Conservation (phyloP, 108 stramenopile genomes). For the Tribonema minus region DNA sequence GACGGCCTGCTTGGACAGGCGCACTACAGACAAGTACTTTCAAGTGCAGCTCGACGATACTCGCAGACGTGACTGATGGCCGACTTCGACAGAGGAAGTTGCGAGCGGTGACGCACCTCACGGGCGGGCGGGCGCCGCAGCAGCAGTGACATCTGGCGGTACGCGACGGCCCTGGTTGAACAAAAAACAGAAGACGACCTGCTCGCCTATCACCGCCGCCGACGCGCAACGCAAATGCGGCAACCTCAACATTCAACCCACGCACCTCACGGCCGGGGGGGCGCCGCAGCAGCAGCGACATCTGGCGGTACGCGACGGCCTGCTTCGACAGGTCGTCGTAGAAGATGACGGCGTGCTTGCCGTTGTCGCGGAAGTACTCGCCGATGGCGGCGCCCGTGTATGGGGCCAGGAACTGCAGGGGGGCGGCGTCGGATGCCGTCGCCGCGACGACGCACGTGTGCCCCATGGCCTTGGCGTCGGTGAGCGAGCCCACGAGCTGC, state of each 20-base stretch:
- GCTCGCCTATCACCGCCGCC: too few species aligned
- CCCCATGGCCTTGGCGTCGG: slow-evolving; percentile 83
- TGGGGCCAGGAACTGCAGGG: slow-evolving; percentile 90
- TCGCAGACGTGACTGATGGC: neutral
- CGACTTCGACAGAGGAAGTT: neutral
- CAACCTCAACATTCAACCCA: too few species aligned
- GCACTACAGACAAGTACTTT: too few species aligned
- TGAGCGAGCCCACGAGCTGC: slow-evolving; percentile 92
- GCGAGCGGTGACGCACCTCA: slow-evolving; percentile 68
- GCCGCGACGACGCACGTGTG: slow-evolving; percentile 96
- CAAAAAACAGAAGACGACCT: too few species aligned
- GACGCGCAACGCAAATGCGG: too few species aligned
- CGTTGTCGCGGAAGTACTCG: slow-evolving; percentile 96
- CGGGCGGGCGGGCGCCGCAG: slow-evolving; percentile 99
- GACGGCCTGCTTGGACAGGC: slow-evolving; percentile 92
- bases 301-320: slow-evolving; percentile 96
- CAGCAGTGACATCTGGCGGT: slow-evolving; percentile 94
- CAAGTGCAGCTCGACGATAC: neutral
- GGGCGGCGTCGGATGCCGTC: slow-evolving; percentile 95
- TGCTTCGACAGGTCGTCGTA: slow-evolving; percentile 96
- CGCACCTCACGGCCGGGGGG: slow-evolving; percentile 90
- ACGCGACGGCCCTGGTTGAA: slow-evolving; percentile 96
- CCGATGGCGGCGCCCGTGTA: slow-evolving; percentile 97
- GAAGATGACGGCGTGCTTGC: slow-evolving; percentile 97
- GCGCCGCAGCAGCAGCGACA: slow-evolving; percentile 94